phyloP scores from a whole-genome alignment of 2,329 filamentous ascomycete genomes.

The Metarhizium sp. region DNA sequence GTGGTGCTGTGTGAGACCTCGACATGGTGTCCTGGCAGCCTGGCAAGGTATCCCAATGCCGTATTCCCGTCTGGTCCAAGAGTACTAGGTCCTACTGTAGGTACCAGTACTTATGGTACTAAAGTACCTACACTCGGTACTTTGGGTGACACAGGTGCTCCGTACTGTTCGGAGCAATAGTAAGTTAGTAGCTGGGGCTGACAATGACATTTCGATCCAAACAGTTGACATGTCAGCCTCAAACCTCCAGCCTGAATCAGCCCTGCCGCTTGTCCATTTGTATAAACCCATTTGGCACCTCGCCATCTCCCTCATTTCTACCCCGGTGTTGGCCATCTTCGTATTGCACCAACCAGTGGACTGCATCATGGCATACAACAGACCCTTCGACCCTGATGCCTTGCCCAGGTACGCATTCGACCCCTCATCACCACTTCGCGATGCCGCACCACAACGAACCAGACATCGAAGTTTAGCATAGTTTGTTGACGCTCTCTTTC shows the following conservation, averaged over 20 bases:
- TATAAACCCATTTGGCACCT: not conserved
- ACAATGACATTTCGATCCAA: no score
- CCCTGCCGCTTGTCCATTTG: not conserved
- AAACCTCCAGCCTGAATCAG: not conserved
- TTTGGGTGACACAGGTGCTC: no score
- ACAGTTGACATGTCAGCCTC: no score
- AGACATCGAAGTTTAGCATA: not conserved
- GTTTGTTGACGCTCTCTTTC: not conserved
- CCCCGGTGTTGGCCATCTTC: not conserved
- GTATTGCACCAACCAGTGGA: not conserved
- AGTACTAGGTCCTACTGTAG: no score
- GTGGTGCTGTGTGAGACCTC: no score
- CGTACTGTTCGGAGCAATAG: no score
- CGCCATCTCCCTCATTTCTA: not conserved
- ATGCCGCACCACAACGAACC: not conserved
- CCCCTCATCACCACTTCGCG: slow-evolving; percentile 3
- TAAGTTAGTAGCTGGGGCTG: no score
- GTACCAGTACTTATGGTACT: no score
- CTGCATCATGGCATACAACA: slow-evolving; percentile 80
- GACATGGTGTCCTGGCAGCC: no score
- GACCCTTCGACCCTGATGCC: slow-evolving; percentile 85
- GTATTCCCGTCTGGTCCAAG: no score
- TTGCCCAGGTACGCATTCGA: slow-evolving; percentile 66
- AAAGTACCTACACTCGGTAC: no score
- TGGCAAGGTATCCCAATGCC: no score